Percentiles rank a stretch among this genome's conserved stretches.
These are phyloP conservation scores for Lentinus polychrous DNA, from an alignment of 1,284 basidiomycete genomes.

Conservation along the genomic window DNA sequence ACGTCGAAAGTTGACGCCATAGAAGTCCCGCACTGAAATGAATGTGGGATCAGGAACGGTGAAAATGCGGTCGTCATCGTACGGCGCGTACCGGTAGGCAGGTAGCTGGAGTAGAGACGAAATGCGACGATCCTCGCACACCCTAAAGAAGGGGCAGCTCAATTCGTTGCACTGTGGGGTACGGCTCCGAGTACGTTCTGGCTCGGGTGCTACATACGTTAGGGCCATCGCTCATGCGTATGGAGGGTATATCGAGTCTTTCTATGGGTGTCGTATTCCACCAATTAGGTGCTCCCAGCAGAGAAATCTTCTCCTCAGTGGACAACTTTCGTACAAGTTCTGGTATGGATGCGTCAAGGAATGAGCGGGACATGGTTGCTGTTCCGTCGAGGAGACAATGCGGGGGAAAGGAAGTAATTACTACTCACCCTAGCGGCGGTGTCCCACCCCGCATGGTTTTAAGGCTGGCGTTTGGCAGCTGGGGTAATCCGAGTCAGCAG, in stretches of 20 bases:
- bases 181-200: neutral
- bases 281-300: slow-evolving; percentile 62
- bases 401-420: neutral
- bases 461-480: neutral
- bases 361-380: slow-evolving; percentile 31
- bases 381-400: neutral
- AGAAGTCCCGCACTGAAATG: slow-evolving; percentile 56
- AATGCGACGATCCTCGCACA: slow-evolving; percentile 61
- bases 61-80: neutral
- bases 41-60: neutral
- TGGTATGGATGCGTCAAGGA: slow-evolving; percentile 46
- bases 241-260: slow-evolving; percentile 51
- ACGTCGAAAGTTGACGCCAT: slow-evolving; percentile 60
- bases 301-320: slow-evolving; percentile 55
- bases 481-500: no score
- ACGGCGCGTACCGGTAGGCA: slow-evolving; percentile 23
- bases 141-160: slow-evolving; percentile 31
- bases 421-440: slow-evolving; percentile 2
- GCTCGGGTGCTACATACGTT: slow-evolving; percentile 33
- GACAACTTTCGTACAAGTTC: slow-evolving; percentile 47
- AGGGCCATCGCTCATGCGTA: slow-evolving; percentile 63
- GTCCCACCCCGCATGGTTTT: neutral
- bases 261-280: slow-evolving; percentile 60
- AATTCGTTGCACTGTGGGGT: neutral
- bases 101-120: slow-evolving; percentile 37